Evolutionary conservation across 2,329 filamentous ascomycete genomes (phyloP).

Genomic region (Colletotrichum sp.): DNA sequence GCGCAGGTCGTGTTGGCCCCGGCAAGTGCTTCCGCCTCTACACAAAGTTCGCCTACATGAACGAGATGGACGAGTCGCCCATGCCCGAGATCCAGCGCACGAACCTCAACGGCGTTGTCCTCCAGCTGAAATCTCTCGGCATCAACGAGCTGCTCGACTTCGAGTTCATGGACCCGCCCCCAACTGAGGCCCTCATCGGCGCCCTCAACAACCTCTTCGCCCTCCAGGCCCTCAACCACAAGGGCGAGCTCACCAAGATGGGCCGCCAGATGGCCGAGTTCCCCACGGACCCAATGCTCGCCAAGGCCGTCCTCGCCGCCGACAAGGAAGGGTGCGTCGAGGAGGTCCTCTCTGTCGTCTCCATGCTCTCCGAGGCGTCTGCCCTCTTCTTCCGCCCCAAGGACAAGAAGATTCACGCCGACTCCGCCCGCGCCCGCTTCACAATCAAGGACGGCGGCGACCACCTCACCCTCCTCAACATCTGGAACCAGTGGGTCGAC

Average conservation of each 20-base stretch:
- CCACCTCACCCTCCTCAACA: constrained; percentile 84
- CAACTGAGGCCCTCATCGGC: constrained; percentile 86
- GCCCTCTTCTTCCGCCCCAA: constrained; percentile 94
- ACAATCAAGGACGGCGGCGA: constrained; percentile 91
- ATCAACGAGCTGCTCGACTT: constrained; percentile 94
- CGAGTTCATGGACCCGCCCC: constrained; percentile 94
- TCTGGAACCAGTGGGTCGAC: constrained; percentile 96
- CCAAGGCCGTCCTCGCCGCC: constrained; percentile 86
- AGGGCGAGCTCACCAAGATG: constrained; percentile 86
- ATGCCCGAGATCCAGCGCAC: constrained; percentile 93
- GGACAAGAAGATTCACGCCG: constrained; percentile 96
- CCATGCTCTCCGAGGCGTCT: constrained; percentile 88
- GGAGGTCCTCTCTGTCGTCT: constrained; percentile 90
- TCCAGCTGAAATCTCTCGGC: constrained; percentile 86
- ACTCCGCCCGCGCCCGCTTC: constrained; percentile 87
- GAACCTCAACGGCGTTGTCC: constrained; percentile 82
- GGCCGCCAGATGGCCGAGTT: constrained; percentile 96
- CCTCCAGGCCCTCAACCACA: constrained; percentile 85
- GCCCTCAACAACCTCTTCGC: constrained; percentile 92
- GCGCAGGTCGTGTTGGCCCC: constrained; percentile 88
- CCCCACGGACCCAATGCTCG: constrained; percentile 89
- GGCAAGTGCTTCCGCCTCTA: constrained; percentile 95
- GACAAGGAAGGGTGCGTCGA: constrained; percentile 93
- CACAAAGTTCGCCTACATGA: constrained; percentile 92
- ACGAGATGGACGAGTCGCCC: constrained; percentile 91